Percentiles rank a stretch among this genome's conserved stretches.
phyloP scores from a whole-genome alignment of 768 basidiomycete genomes.

The Basidioascus undulatus region DNA sequence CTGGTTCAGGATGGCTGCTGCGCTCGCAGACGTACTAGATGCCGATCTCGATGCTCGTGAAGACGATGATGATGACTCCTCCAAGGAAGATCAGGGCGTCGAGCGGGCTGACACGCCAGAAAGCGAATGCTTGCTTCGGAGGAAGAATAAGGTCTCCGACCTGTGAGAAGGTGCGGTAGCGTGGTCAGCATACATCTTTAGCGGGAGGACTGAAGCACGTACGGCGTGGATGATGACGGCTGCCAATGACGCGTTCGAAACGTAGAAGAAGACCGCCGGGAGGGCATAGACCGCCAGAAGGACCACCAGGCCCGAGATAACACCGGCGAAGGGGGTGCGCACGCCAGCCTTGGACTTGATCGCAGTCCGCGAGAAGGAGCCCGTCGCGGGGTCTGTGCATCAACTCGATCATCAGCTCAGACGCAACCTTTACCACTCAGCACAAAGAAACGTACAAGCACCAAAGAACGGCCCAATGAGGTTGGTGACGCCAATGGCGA shows the following conservation, averaged over 20 bases:
- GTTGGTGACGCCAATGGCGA: slow-evolving; percentile 94
- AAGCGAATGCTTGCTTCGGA: slow-evolving; percentile 55
- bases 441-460: no score
- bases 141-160: slow-evolving; percentile 44
- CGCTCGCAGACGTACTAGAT: slow-evolving; percentile 35
- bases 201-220: slow-evolving; percentile 17
- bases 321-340: slow-evolving; percentile 77
- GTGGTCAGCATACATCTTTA: background rate
- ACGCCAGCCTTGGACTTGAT: slow-evolving; percentile 91
- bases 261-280: slow-evolving; percentile 25
- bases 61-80: slow-evolving; percentile 44
- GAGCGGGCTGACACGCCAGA: slow-evolving; percentile 81
- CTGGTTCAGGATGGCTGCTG: no score
- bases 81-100: slow-evolving; percentile 25
- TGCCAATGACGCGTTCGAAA: slow-evolving; percentile 33
- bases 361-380: slow-evolving; percentile 95
- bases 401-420: no score
- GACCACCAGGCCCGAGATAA: slow-evolving; percentile 63
- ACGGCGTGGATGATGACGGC: slow-evolving; percentile 91
- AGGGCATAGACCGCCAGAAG: slow-evolving; percentile 85
- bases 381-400: slow-evolving; percentile 91
- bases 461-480: no score
- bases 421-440: no score
- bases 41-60: slow-evolving; percentile 81
- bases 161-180: slow-evolving; percentile 11